Percentiles rank a stretch among this genome's conserved stretches.
Conservation (phyloP, 495 filamentous ascomycete species). For the Neurospora sublineolata region DNA sequence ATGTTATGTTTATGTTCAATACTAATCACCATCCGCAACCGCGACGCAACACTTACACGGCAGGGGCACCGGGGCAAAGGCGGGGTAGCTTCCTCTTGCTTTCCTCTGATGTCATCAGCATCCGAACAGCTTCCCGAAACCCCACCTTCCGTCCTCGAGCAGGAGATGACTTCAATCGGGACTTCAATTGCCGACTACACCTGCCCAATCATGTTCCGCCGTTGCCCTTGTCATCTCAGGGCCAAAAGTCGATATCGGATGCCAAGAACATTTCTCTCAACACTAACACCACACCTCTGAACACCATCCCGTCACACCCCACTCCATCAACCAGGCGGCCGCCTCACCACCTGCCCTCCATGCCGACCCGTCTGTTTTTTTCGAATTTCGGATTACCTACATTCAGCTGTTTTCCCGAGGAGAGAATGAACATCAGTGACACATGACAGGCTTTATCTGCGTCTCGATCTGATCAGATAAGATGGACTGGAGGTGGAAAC, state of each 20-base stretch:
- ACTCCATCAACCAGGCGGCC: neutral
- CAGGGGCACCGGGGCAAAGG: neutral
- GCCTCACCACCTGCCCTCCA: neutral
- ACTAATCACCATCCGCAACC: neutral
- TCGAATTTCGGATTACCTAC: neutral
- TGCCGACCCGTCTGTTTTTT: neutral
- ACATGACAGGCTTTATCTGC: neutral
- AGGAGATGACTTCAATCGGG: neutral
- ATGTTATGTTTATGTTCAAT: neutral
- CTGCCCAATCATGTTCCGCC: neutral
- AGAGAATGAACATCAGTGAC: neutral
- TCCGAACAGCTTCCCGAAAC: neutral
- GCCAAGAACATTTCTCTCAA: neutral
- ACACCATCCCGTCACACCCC: neutral
- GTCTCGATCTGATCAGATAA: neutral
- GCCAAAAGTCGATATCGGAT: neutral
- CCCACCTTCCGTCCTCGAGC: neutral
- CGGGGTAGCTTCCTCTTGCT: constrained; percentile 14
- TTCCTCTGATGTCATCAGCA: constrained; percentile 12
- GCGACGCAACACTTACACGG: neutral
- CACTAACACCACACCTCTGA: neutral
- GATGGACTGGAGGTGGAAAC: neutral
- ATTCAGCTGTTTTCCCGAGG: neutral
- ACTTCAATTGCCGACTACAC: neutral
- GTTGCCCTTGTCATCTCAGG: neutral